These are phyloP conservation scores for Colletotrichum truncatum DNA, from an alignment of 2,329 filamentous ascomycete genomes.

Conservation along the genomic window DNA sequence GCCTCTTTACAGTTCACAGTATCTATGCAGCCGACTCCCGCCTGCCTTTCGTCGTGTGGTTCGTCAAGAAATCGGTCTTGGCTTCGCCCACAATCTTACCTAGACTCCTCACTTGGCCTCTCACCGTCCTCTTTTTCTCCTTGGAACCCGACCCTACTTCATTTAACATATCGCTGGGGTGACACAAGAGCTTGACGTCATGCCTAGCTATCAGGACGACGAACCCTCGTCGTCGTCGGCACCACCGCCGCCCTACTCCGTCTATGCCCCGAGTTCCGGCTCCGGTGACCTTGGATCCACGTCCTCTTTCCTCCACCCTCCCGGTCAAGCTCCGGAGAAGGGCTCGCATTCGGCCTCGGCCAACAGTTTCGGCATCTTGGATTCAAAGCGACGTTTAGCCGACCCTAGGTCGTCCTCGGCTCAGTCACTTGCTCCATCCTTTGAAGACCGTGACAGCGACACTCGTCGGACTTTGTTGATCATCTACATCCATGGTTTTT, in stretches of 20 bases:
- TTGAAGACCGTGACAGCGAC: constrained; percentile 29
- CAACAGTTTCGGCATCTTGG: neutral
- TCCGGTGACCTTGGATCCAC: constrained; percentile 17
- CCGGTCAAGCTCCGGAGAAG: neutral
- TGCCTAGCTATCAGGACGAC: constrained; percentile 16
- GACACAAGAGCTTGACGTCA: constrained; percentile 20
- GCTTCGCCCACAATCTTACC: neutral
- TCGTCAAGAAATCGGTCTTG: too few relatives aligned
- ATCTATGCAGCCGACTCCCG: too few relatives aligned
- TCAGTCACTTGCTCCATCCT: constrained; percentile 44
- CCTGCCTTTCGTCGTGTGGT: too few relatives aligned
- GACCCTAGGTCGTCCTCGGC: constrained; percentile 60
- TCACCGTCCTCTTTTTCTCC: neutral
- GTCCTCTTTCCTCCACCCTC: constrained; percentile 21
- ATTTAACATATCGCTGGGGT: neutral
- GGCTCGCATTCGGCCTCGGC: neutral
- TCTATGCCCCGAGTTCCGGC: constrained; percentile 19
- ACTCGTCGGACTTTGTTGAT: constrained; percentile 71
- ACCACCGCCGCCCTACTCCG: constrained; percentile 28
- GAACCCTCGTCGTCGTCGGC: constrained; percentile 18
- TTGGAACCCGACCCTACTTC: neutral
- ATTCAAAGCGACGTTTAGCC: constrained; percentile 33
- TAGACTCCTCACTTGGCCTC: neutral
- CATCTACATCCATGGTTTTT: constrained; percentile 90
- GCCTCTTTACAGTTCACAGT: too few relatives aligned